A percentile compares a stretch with the other conserved stretches of the same genome.
These are phyloP conservation scores for Phytophthora pini DNA, from an alignment of 352 stramenopile species.

Conservation along the genomic window DNA sequence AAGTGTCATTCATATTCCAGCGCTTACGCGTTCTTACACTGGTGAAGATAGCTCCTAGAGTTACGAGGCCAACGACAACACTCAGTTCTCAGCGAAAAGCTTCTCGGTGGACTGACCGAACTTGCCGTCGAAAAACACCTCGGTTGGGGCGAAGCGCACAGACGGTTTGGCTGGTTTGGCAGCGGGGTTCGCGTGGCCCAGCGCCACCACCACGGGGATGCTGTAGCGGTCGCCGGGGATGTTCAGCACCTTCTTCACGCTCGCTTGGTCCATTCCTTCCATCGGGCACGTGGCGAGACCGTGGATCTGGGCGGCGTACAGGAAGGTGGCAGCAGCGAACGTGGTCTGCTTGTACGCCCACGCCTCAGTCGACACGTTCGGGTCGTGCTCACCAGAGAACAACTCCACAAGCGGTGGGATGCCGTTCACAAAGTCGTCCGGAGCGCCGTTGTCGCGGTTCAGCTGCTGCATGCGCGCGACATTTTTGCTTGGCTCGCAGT, in stretches of 20 bases:
- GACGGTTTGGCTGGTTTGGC: slow-evolving; percentile 25
- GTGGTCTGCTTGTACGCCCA: slow-evolving; percentile 82
- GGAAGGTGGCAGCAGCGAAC: slow-evolving; percentile 65
- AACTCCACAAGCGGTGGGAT: slow-evolving; percentile 54
- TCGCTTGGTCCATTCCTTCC: slow-evolving; percentile 68
- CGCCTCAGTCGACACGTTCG: slow-evolving; percentile 58
- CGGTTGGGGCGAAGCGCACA: slow-evolving; percentile 53
- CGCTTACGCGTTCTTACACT: too few relatives aligned
- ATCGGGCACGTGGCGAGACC: slow-evolving; percentile 69
- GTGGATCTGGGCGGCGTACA: slow-evolving; percentile 67
- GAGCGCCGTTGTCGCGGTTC: slow-evolving; percentile 56
- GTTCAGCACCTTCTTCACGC: slow-evolving; percentile 55
- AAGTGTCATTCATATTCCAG: too few relatives aligned
- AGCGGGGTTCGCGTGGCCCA: slow-evolving; percentile 51
- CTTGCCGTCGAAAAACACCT: slow-evolving; percentile 81
- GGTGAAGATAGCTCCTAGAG: background rate
- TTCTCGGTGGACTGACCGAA: slow-evolving; percentile 62
- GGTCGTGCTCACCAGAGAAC: slow-evolving; percentile 63
- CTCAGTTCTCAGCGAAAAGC: slow-evolving; percentile 42
- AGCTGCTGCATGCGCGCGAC: slow-evolving; percentile 72
- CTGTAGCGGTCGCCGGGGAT: slow-evolving; percentile 70
- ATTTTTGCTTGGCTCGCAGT: slow-evolving; percentile 72
- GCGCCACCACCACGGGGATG: slow-evolving; percentile 65
- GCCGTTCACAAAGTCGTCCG: slow-evolving; percentile 44
- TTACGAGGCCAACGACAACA: background rate